A percentile compares a stretch with the other conserved stretches of the same genome.
Evolutionary conservation across 176 grass and related monocot species (phyloP).

Genomic region (Raddia guianensis): DNA sequence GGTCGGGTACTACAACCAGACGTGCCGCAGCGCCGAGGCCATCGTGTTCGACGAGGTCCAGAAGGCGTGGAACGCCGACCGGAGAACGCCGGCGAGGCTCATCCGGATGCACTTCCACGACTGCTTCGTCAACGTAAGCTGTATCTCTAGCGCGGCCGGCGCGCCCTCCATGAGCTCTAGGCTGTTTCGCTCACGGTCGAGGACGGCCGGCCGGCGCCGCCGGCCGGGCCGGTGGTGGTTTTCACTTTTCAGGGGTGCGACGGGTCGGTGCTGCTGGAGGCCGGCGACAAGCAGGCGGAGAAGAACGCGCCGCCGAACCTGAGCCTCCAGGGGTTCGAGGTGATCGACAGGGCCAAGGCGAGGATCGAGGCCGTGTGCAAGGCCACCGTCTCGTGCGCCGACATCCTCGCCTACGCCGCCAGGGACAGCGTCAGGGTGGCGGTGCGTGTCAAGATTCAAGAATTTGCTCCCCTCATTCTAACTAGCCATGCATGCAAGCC

Average conservation of each 20-base stretch:
- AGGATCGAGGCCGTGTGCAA: slow-evolving; percentile 35
- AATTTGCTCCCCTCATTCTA: background rate
- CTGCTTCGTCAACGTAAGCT: slow-evolving; percentile 76
- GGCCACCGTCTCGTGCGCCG: slow-evolving; percentile 37
- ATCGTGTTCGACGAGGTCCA: slow-evolving; percentile 44
- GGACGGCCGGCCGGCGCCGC: too few relatives aligned
- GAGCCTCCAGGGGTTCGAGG: slow-evolving; percentile 32
- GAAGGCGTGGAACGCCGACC: slow-evolving; percentile 22
- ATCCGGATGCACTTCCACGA: slow-evolving; percentile 88
- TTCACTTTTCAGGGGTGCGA: slow-evolving; percentile 39
- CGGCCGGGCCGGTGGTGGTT: background rate
- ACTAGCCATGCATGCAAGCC: background rate
- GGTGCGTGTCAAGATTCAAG: background rate
- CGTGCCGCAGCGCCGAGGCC: slow-evolving; percentile 39
- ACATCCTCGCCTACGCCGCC: slow-evolving; percentile 52
- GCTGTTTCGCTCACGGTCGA: too few relatives aligned
- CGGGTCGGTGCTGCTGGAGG: slow-evolving; percentile 45
- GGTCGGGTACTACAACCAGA: slow-evolving; percentile 34
- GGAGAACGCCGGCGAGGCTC: slow-evolving; percentile 41
- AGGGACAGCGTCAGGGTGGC: slow-evolving; percentile 51
- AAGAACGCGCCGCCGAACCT: slow-evolving; percentile 47
- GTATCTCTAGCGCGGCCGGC: background rate
- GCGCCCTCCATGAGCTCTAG: background rate
- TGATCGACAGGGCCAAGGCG: slow-evolving; percentile 37
- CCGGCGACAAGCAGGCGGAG: slow-evolving; percentile 38